Percentiles rank a stretch among this genome's conserved stretches.
Conservation (phyloP, 202 grass and related monocot species). For the Setaria viridis region DNA sequence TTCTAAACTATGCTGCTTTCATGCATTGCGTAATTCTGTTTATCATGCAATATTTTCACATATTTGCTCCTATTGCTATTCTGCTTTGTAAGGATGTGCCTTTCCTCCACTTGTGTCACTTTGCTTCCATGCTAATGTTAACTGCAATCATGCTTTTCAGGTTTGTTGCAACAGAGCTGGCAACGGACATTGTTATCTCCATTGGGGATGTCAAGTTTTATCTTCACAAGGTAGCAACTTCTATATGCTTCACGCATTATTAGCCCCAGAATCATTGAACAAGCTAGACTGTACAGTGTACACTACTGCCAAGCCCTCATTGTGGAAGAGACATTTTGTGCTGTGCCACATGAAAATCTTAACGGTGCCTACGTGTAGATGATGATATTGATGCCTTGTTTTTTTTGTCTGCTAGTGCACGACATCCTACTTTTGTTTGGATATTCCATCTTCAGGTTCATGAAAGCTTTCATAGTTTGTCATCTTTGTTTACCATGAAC, state of each 20-base stretch:
- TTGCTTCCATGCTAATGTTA: constrained; percentile 39
- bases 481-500: not conserved
- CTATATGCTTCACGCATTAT: constrained; percentile 21
- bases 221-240: constrained; percentile 91
- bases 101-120: not conserved
- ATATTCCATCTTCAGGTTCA: constrained; percentile 15
- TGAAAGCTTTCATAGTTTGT: constrained; percentile 17
- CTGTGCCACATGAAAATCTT: not conserved
- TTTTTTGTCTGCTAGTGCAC: constrained; percentile 13
- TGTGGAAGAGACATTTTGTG: constrained; percentile 22
- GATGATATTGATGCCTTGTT: not conserved
- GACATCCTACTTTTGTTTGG: constrained; percentile 17
- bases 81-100: not conserved
- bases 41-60: constrained; percentile 11
- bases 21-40: not conserved
- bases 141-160: constrained; percentile 63
- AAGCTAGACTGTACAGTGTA: constrained; percentile 1
- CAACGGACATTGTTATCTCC: constrained; percentile 79
- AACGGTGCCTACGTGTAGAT: not conserved
- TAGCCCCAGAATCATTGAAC: constrained; percentile 26
- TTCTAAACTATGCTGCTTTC: constrained; percentile 22
- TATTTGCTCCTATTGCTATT: constrained; percentile 22
- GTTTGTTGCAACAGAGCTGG: constrained; percentile 93
- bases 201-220: constrained; percentile 89
- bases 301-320: not conserved